Conservation (phyloP, 169 alveolate species). For the Neospora caninum region DNA sequence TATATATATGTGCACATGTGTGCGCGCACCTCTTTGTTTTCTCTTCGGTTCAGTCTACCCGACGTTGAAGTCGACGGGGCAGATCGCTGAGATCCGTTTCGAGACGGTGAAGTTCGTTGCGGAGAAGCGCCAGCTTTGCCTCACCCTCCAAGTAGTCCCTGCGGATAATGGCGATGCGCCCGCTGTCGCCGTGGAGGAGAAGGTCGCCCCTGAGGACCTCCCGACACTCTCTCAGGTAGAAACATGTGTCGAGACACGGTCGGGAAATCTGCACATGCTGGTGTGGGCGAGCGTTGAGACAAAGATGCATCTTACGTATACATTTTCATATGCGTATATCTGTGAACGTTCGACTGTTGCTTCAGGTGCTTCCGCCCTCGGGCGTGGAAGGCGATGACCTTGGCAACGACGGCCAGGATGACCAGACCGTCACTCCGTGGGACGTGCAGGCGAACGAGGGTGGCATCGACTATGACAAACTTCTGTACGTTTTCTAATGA, state of each 20-base stretch:
- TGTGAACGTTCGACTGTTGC: background rate
- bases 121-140: conserved; percentile 30
- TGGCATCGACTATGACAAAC: conserved; percentile 69
- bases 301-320: no score
- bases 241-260: no score
- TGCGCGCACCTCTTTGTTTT: background rate
- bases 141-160: background rate
- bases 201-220: background rate
- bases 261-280: no score
- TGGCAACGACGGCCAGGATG: background rate
- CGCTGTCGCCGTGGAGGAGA: background rate
- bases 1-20: background rate
- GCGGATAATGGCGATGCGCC: background rate
- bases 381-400: conserved; percentile 35
- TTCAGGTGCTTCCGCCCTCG: conserved; percentile 51
- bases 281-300: no score
- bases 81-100: background rate
- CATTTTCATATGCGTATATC: no score
- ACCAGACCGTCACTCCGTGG: conserved; percentile 71
- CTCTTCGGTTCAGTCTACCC: conserved; percentile 29
- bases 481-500: conserved; percentile 38
- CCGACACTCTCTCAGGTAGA: background rate
- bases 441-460: conserved; percentile 70
- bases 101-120: background rate
- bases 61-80: conserved; percentile 8